Conservation (phyloP, 805 yeast genomes). For the Cyberlindnera lachancei region DNA sequence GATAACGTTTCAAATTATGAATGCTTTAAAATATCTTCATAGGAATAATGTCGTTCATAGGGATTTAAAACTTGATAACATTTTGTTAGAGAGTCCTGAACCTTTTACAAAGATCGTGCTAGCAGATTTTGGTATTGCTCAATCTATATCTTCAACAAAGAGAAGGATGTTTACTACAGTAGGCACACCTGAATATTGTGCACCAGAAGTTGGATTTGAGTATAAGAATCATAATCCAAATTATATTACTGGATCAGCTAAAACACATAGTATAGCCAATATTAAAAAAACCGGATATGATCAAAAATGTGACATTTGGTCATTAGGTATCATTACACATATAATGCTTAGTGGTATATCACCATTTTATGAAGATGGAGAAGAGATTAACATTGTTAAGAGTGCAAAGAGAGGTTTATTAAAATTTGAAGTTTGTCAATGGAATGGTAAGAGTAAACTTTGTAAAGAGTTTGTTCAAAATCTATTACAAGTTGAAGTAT, state of each 20-base stretch:
- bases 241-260: conserved; percentile 17
- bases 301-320: conserved; percentile 61
- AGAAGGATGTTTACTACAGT: conserved; percentile 43
- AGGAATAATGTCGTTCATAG: conserved; percentile 67
- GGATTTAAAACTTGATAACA: conserved; percentile 75
- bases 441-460: conserved; percentile 32
- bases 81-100: conserved; percentile 45
- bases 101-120: conserved; percentile 46
- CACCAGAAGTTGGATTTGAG: conserved; percentile 58
- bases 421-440: conserved; percentile 31
- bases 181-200: conserved; percentile 65
- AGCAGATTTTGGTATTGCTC: conserved; percentile 65
- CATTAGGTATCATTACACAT: conserved; percentile 54
- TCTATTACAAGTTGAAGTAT: conserved; percentile 33
- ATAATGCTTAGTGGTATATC: conserved; percentile 57
- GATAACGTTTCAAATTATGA: conserved; percentile 47
- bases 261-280: conserved; percentile 5
- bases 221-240: conserved; percentile 24
- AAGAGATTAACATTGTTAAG: conserved; percentile 32
- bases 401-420: conserved; percentile 36
- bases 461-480: conserved; percentile 41
- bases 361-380: conserved; percentile 48
- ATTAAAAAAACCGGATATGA: conserved; percentile 28
- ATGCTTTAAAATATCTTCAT: conserved; percentile 63
- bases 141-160: conserved; percentile 21